Conservation (phyloP, 257 asterid genomes). For the Catharanthus roseus region DNA sequence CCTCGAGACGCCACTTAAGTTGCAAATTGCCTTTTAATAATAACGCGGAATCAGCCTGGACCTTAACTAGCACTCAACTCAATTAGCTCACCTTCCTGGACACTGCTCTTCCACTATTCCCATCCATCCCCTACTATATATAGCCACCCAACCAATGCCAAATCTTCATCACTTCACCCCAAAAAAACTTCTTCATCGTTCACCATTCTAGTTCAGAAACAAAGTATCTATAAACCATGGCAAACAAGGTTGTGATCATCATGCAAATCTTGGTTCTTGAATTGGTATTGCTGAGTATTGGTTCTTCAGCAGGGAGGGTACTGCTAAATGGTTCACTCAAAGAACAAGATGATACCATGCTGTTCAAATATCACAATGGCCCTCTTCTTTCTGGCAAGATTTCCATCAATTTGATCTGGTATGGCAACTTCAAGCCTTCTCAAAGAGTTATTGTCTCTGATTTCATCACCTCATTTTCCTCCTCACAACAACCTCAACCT, state of each 20-base stretch:
- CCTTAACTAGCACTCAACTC: not conserved
- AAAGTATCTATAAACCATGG: not conserved
- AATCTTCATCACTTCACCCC: not conserved
- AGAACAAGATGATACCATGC: constrained; percentile 12
- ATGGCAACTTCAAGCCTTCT: constrained; percentile 35
- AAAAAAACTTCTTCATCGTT: too few relatives aligned
- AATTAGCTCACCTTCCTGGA: not conserved
- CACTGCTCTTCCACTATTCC: not conserved
- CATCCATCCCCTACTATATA: too few relatives aligned
- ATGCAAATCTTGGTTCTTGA: not conserved
- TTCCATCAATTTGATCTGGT: constrained; percentile 37
- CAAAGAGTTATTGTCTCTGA: constrained; percentile 31
- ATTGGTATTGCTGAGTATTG: not conserved
- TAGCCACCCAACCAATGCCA: not conserved
- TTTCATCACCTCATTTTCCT: constrained; percentile 30
- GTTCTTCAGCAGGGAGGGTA: not conserved
- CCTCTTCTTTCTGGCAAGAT: constrained; percentile 37
- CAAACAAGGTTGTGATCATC: too few relatives aligned
- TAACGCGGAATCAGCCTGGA: not conserved
- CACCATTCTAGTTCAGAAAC: too few relatives aligned
- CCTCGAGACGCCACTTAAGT: too few relatives aligned
- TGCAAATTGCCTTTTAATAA: not conserved
- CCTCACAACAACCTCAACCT: constrained; percentile 5
- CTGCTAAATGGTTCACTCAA: not conserved
- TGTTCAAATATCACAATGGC: constrained; percentile 39